A percentile compares a stretch with the other conserved stretches of the same genome.
Conservation (phyloP, 2,329 filamentous ascomycete genomes). For the Leptosphaerulina australis region DNA sequence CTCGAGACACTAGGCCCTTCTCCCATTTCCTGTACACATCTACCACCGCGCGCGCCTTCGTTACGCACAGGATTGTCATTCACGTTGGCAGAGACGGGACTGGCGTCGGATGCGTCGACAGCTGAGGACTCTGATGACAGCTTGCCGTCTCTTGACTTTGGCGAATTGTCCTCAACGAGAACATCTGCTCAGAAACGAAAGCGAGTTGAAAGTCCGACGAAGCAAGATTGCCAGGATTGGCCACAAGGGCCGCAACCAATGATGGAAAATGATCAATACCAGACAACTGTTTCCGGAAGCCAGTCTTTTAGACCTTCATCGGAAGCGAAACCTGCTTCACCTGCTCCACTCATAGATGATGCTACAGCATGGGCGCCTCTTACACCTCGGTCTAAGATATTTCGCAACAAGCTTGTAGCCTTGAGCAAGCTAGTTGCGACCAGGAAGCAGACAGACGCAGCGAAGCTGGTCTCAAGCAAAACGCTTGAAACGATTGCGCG, state of each 20-base stretch:
- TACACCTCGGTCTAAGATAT: constrained; percentile 13
- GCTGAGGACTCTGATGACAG: constrained; percentile 19
- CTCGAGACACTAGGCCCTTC: constrained; percentile 28
- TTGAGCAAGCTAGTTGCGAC: constrained; percentile 36
- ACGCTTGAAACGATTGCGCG: constrained; percentile 33
- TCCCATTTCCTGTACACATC: constrained; percentile 30
- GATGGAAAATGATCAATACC: background rate
- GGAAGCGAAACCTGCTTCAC: background rate
- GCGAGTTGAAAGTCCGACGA: constrained; percentile 24
- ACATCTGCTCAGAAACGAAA: constrained; percentile 36
- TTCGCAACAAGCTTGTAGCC: constrained; percentile 38
- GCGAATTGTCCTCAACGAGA: constrained; percentile 9
- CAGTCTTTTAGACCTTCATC: background rate
- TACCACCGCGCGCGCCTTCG: constrained; percentile 15
- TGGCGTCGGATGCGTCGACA: constrained; percentile 8
- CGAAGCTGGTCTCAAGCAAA: constrained; percentile 25
- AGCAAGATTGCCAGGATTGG: background rate
- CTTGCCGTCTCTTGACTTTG: constrained; percentile 28
- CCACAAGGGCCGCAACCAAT: background rate
- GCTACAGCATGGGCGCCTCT: background rate
- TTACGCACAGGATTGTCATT: constrained; percentile 29
- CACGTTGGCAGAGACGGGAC: constrained; percentile 29
- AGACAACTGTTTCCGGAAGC: background rate
- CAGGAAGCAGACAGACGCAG: constrained; percentile 16
- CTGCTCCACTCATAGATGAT: background rate